These are phyloP conservation scores for Microbotryum violaceum DNA, from an alignment of 1,284 basidiomycete species.

Conservation along the genomic window DNA sequence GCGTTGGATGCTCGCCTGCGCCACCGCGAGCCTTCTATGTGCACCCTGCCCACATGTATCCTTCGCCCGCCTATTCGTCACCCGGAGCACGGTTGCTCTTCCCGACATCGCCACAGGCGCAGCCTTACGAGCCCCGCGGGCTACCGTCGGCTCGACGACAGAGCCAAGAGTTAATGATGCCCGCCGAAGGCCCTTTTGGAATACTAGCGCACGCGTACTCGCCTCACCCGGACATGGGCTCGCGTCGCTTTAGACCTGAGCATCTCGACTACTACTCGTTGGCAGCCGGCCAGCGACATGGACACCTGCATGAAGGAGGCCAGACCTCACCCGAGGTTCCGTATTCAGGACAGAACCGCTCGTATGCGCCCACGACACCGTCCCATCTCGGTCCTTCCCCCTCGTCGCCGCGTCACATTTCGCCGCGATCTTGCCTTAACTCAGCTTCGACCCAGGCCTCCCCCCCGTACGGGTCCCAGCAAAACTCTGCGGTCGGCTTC, in stretches of 20 bases:
- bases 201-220: slow-evolving; percentile 16
- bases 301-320: neutral
- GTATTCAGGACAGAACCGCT: too few relatives aligned
- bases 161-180: neutral
- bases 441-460: too few relatives aligned
- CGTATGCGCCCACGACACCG: too few relatives aligned
- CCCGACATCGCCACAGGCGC: neutral
- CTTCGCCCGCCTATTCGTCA: neutral
- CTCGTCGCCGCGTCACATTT: too few relatives aligned
- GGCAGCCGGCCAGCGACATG: slow-evolving; percentile 18
- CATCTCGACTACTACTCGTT: slow-evolving; percentile 24
- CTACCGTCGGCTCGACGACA: neutral
- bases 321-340: too few relatives aligned
- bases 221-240: slow-evolving; percentile 13
- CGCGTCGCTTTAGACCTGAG: neutral
- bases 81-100: neutral
- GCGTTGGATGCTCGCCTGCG: neutral
- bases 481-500: too few relatives aligned
- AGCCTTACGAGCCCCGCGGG: neutral
- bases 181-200: slow-evolving; percentile 2
- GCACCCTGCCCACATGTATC: neutral
- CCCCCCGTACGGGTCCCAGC: too few relatives aligned
- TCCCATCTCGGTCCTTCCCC: too few relatives aligned
- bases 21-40: neutral
- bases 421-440: too few relatives aligned